Base-by-base conservation (phyloP, 2,329 filamentous ascomycete genomes). In the Aspergillus candidus region DNA sequence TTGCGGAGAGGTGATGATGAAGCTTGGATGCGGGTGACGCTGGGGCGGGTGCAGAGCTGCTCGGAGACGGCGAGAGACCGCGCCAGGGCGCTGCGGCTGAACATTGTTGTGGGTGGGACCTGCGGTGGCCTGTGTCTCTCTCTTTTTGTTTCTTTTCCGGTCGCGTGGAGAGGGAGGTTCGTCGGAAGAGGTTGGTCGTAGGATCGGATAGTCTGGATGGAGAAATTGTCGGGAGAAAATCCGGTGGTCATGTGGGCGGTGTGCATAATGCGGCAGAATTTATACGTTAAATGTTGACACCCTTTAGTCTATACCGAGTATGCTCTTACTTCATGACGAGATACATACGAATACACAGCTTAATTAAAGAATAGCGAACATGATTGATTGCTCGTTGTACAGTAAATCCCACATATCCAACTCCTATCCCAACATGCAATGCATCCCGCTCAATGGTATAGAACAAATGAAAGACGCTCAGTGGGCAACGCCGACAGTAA, bases 221-320 rank as follows among this genome's bases (percentile, higher is more conserved):
- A 37, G 15, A 45, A 44, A 35, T 40, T 40, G 44, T 40, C 43
- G 35, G 52, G 60, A 61, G 60, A 65, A 68, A 67, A 62, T 66
- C 61, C 51, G 51, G 57, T 61, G 56, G 58, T 55, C 57, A 53
- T 31, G 60, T 61, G 64, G 60, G 61, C 65, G 60, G 37, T 30
- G 22, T 40, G 12, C n/a, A 10, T 12, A 14, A 22, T 3, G 10
- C 11, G 14, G 11, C 13, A n/a, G 13, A 35, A 11, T 1, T 15
- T 2, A 12, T 2, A 18, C 29, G 6, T 3, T 17, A 11, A 22
- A 30, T 22, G 15, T 22, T 38, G 45, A n/a, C 8, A 13, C 30
- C 33, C n/a, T 30, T 2, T 41, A 13, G 33, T 44, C 32, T 43
- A 44, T 40, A 35, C 40, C 41, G 37, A 40, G 30, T 41, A 43